phyloP scores from a whole-genome alignment of 371 early-diverging fungal genomes.

The Mucor indicus region DNA sequence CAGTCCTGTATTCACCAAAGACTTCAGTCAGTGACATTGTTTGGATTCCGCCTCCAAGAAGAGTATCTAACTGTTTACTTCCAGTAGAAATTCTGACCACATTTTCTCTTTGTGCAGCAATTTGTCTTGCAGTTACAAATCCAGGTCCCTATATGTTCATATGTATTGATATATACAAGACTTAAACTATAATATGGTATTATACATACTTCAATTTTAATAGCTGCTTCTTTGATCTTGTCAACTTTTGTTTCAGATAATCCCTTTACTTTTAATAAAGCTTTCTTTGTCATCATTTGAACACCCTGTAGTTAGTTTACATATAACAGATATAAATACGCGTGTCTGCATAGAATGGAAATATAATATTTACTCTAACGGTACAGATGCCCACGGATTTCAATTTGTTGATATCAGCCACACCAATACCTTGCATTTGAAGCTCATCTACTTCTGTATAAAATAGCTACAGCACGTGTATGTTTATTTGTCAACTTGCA shows the following conservation, averaged over 20 bases:
- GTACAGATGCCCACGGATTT: constrained; percentile 83
- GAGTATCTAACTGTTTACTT: constrained; percentile 82
- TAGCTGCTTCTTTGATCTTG: constrained; percentile 77
- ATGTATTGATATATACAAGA: constrained; percentile 4
- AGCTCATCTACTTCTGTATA: constrained; percentile 48
- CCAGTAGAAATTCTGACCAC: constrained; percentile 88
- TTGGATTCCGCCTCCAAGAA: constrained; percentile 91
- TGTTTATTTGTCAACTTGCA: too few species aligned
- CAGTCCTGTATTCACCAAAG: constrained; percentile 81
- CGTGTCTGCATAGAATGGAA: not conserved
- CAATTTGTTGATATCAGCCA: constrained; percentile 79
- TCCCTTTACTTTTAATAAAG: constrained; percentile 74
- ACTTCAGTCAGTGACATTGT: constrained; percentile 87
- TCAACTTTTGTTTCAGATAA: constrained; percentile 88
- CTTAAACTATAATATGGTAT: too few species aligned
- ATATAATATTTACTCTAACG: constrained; percentile 30
- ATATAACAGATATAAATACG: not conserved
- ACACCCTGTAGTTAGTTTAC: constrained; percentile 65
- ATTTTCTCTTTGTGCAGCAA: constrained; percentile 73
- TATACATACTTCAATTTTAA: constrained; percentile 38
- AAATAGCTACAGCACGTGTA: constrained; percentile 38
- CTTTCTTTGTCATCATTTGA: constrained; percentile 77
- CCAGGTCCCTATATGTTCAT: constrained; percentile 22
- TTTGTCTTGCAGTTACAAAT: constrained; percentile 89
- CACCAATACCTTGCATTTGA: constrained; percentile 67